Conservation (phyloP, 2,329 filamentous ascomycete species). For the Triangularia verruculosa region DNA sequence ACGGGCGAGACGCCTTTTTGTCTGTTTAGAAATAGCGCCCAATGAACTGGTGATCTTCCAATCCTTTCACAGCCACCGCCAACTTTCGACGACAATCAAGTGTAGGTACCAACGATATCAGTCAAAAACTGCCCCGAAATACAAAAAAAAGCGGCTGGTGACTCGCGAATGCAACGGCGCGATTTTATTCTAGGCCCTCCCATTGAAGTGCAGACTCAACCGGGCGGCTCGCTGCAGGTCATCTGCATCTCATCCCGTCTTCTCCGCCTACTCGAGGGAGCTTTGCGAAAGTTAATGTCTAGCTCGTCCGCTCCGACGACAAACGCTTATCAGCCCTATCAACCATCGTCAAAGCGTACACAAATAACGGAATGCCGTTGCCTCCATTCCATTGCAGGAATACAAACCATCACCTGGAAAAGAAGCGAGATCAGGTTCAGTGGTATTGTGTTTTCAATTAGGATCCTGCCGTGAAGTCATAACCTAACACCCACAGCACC, state of each 20-base stretch:
- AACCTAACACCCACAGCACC: constrained; percentile 30
- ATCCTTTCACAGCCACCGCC: too few species aligned
- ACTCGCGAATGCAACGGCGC: neutral
- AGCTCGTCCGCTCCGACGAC: neutral
- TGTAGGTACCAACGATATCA: neutral
- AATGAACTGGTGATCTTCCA: too few species aligned
- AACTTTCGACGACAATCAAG: too few species aligned
- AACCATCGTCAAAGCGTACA: neutral
- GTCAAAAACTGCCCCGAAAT: neutral
- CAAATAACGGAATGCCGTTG: neutral
- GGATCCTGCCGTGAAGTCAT: constrained; percentile 38
- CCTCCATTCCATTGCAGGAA: neutral
- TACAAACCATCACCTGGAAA: neutral
- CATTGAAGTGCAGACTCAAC: neutral
- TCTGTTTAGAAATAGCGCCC: too few species aligned
- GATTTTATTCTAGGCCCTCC: neutral
- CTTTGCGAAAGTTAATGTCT: neutral
- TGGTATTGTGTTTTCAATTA: constrained; percentile 33
- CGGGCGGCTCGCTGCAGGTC: neutral
- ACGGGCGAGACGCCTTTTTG: too few species aligned
- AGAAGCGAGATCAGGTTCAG: constrained; percentile 1
- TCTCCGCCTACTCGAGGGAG: neutral
- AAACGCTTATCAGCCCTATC: neutral
- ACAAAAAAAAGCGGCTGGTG: neutral
- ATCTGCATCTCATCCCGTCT: neutral